phyloP scores from a whole-genome alignment of 768 basidiomycete genomes.

The Suillus fuscotomentosus region DNA sequence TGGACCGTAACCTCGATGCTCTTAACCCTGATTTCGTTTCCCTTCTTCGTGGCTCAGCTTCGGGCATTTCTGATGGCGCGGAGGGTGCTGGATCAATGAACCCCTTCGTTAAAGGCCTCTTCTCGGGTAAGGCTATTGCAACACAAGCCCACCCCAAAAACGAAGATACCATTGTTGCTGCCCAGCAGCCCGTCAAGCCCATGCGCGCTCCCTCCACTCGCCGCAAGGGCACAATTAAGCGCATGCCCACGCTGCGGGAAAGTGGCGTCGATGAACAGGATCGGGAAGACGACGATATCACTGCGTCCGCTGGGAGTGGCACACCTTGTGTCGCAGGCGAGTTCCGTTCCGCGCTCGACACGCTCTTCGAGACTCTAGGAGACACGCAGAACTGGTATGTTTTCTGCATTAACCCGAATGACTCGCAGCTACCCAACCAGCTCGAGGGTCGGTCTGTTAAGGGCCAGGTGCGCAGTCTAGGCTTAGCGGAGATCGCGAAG shows the following conservation, averaged over 20 bases:
- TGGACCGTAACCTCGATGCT: constrained; percentile 85
- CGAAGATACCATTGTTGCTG: constrained; percentile 94
- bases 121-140: constrained; percentile 85
- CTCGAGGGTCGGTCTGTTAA: constrained; percentile 90
- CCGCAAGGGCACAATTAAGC: constrained; percentile 71
- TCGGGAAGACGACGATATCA: constrained; percentile 36
- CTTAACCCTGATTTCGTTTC: constrained; percentile 93
- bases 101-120: constrained; percentile 88
- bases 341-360: constrained; percentile 82
- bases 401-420: constrained; percentile 93
- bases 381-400: constrained; percentile 92
- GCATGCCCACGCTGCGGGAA: constrained; percentile 39
- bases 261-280: constrained; percentile 39
- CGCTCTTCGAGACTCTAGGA: constrained; percentile 81
- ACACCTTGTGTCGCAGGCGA: constrained; percentile 83
- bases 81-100: constrained; percentile 83
- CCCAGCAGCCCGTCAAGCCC: constrained; percentile 91
- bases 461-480: constrained; percentile 83
- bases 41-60: constrained; percentile 65
- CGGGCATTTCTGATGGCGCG: constrained; percentile 38
- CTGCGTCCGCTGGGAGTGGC: constrained; percentile 29
- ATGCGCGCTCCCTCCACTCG: constrained; percentile 91
- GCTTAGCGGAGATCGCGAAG: constrained; percentile 75
- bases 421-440: constrained; percentile 92
- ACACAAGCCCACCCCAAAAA: constrained; percentile 90